These are phyloP conservation scores for Xerocomellus chrysenteron DNA, from an alignment of 768 basidiomycete species.

Conservation along the genomic window DNA sequence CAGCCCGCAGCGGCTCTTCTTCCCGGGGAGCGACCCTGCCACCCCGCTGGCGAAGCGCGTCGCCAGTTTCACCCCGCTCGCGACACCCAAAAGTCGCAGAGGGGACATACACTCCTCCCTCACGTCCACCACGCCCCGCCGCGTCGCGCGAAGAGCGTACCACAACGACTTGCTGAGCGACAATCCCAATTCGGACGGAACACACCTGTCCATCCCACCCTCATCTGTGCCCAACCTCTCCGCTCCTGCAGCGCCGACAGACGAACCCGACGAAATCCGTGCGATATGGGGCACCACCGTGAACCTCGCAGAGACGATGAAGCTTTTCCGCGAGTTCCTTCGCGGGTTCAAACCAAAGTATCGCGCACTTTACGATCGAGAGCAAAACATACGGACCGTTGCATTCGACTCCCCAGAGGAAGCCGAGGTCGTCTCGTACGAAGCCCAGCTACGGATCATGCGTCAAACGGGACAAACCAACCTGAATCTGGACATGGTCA, in stretches of 20 bases:
- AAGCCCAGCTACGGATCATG: conserved; percentile 80
- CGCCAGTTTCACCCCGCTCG: conserved; percentile 23
- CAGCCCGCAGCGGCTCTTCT: conserved; percentile 25
- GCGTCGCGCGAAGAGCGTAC: conserved; percentile 18
- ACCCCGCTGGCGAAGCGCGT: conserved; percentile 47
- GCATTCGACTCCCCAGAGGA: conserved; percentile 59
- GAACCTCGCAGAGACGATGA: conserved; percentile 88
- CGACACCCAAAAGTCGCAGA: conserved; percentile 47
- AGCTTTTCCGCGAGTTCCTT: conserved; percentile 83
- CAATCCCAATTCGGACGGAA: conserved; percentile 58
- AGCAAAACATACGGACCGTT: conserved; percentile 51
- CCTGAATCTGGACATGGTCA: conserved; percentile 86
- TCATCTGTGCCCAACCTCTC: conserved; percentile 60
- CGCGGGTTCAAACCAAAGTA: conserved; percentile 94
- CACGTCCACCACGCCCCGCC: conserved; percentile 34
- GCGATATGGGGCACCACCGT: conserved; percentile 99
- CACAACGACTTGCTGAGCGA: conserved; percentile 24
- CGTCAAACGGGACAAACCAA: conserved; percentile 90
- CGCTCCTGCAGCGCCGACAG: conserved; percentile 58
- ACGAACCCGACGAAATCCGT: conserved; percentile 80
- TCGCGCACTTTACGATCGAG: conserved; percentile 67
- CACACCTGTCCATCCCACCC: conserved; percentile 52
- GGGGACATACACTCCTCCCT: conserved; percentile 31
- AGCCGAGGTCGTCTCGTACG: conserved; percentile 71
- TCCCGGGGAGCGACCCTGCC: conserved; percentile 37